These are phyloP conservation scores for Fusarium euwallaceae DNA, from an alignment of 2,329 filamentous ascomycete genomes.

Conservation along the genomic window DNA sequence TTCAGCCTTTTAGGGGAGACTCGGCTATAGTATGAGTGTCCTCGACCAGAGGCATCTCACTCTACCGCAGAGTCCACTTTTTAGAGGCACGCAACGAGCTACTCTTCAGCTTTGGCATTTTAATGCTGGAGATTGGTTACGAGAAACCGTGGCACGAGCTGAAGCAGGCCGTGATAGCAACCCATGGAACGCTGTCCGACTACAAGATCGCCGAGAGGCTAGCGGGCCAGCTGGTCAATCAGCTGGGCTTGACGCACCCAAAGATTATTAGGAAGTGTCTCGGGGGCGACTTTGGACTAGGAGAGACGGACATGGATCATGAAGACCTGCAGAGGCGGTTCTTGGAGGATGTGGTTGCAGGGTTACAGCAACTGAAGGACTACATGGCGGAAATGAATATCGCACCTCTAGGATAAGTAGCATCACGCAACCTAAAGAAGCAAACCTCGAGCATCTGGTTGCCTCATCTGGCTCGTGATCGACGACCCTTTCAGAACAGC, in stretches of 20 bases:
- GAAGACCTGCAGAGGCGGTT: background rate
- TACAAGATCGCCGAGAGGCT: background rate
- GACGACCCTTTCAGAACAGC: no score
- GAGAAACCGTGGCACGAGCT: background rate
- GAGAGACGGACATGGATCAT: background rate
- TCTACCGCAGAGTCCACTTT: background rate
- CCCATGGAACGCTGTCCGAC: background rate
- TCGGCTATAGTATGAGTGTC: background rate
- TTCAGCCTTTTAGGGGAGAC: accelerated
- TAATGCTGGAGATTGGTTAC: background rate
- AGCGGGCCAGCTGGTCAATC: background rate
- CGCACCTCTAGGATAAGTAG: background rate
- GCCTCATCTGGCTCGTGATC: no score
- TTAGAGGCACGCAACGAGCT: background rate
- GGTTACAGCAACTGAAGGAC: background rate
- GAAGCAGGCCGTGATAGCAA: background rate
- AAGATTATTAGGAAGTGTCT: constrained; percentile 3
- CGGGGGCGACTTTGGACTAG: background rate
- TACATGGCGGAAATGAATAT: background rate
- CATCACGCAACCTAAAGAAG: no score
- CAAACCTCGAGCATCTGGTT: no score
- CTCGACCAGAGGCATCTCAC: background rate
- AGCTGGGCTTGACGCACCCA: background rate
- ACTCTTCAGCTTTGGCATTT: background rate
- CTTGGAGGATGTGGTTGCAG: background rate